phyloP scores from a whole-genome alignment of 2,329 filamentous ascomycete species.

The Fusarium beomiforme region DNA sequence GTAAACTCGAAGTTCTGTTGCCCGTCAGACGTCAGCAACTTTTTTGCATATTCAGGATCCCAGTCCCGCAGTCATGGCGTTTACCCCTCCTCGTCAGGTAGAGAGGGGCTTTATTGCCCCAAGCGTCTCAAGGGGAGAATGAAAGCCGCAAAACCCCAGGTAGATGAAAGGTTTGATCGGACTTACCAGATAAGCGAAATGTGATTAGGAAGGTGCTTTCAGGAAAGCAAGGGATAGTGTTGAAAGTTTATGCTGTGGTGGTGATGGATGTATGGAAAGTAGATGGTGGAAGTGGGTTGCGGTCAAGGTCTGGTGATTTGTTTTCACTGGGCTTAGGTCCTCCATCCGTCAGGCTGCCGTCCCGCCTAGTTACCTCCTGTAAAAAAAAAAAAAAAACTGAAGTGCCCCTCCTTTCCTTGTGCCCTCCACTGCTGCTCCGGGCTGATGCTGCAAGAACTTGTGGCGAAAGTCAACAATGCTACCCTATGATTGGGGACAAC shows the following conservation, averaged over 20 bases:
- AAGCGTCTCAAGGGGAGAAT: not conserved
- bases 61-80: conserved; percentile 34
- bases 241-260: conserved; percentile 23
- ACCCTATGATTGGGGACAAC: conserved; percentile 35
- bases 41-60: conserved; percentile 14
- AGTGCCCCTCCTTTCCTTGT: conserved; percentile 41
- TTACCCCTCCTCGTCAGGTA: conserved; percentile 31
- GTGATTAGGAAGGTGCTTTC: conserved; percentile 18
- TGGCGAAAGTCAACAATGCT: conserved; percentile 23
- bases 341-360: conserved; percentile 28
- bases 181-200: conserved; percentile 37
- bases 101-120: conserved; percentile 33
- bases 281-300: conserved; percentile 36
- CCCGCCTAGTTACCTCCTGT: conserved; percentile 12
- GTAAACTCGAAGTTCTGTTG: conserved; percentile 14
- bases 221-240: conserved; percentile 6
- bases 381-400: conserved; percentile 23
- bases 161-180: not conserved
- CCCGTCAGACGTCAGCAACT: conserved; percentile 33
- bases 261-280: conserved; percentile 19
- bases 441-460: conserved; percentile 9
- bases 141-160: not conserved
- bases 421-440: conserved; percentile 16
- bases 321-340: conserved; percentile 29
- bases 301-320: conserved; percentile 44